A percentile compares a stretch with the other conserved stretches of the same genome.
Conservation (phyloP, 495 filamentous ascomycete genomes). For the Aspergillus ostianus region DNA sequence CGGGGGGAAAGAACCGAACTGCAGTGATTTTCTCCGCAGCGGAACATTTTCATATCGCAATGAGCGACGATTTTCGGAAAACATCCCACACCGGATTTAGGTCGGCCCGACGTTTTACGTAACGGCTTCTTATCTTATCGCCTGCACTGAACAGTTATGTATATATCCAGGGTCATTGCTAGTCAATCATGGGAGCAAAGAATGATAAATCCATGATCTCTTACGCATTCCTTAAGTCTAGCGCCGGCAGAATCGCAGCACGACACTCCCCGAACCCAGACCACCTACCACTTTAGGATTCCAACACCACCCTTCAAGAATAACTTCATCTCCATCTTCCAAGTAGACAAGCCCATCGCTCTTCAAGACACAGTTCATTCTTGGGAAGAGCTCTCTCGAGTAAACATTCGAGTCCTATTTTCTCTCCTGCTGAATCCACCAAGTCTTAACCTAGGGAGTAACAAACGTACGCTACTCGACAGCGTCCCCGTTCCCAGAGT, state of each 20-base stretch:
- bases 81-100: conserved; percentile 8
- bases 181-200: too few relatives aligned
- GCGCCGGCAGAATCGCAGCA: too few relatives aligned
- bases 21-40: conserved; percentile 7
- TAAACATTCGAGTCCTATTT: conserved; percentile 21
- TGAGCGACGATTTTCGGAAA: conserved; percentile 1
- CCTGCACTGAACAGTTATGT: too few relatives aligned
- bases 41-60: conserved; percentile 3
- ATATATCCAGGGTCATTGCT: too few relatives aligned
- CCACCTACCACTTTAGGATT: too few relatives aligned
- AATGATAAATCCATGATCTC: too few relatives aligned
- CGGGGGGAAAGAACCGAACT: not conserved
- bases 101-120: not conserved
- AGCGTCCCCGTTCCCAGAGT: conserved; percentile 29
- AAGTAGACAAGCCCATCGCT: too few relatives aligned
- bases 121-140: not conserved
- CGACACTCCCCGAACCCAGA: too few relatives aligned
- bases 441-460: too few relatives aligned
- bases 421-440: conserved; percentile 14
- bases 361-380: too few relatives aligned
- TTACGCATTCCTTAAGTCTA: too few relatives aligned
- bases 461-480: conserved; percentile 22
- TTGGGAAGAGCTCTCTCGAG: conserved; percentile 17
- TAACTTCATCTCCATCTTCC: conserved; percentile 27
- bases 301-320: conserved; percentile 26